Conservation (phyloP, 352 stramenopile species). For the Phytopythium boreale region DNA sequence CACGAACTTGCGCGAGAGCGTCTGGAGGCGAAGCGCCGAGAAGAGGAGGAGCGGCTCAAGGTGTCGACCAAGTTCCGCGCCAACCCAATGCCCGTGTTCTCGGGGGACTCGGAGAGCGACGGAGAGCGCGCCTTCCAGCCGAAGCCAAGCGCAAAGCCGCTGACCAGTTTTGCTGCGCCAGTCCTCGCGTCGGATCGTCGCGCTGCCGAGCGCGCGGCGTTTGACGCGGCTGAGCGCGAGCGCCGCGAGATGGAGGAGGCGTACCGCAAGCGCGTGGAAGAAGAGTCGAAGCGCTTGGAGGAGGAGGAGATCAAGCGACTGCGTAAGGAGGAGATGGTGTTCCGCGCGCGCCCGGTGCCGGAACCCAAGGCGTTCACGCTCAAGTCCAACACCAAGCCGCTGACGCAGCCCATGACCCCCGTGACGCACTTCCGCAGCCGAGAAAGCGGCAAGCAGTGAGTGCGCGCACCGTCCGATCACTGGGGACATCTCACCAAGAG, state of each 20-base stretch:
- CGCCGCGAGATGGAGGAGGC: constrained; percentile 62
- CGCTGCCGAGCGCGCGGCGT: constrained; percentile 57
- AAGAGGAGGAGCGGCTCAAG: constrained; percentile 53
- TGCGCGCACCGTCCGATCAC: no score
- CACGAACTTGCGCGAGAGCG: constrained; percentile 59
- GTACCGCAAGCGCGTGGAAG: constrained; percentile 45
- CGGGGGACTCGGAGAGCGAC: constrained; percentile 12
- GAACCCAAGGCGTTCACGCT: constrained; percentile 42
- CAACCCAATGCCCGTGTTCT: constrained; percentile 61
- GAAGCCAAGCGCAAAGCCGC: constrained; percentile 29
- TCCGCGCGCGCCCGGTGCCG: constrained; percentile 63
- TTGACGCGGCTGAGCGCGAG: constrained; percentile 67
- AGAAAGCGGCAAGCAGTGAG: constrained; percentile 7
- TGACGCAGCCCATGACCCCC: constrained; percentile 31
- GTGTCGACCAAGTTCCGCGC: constrained; percentile 47
- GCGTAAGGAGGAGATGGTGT: constrained; percentile 69
- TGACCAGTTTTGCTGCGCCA: constrained; percentile 48
- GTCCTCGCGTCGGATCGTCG: constrained; percentile 61
- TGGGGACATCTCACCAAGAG: neutral
- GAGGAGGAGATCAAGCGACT: constrained; percentile 72
- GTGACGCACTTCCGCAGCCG: constrained; percentile 21
- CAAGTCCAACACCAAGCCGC: constrained; percentile 49
- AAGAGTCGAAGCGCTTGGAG: constrained; percentile 42
- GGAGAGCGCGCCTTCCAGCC: constrained; percentile 19
- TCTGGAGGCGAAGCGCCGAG: constrained; percentile 46